Percentiles rank a stretch among this genome's conserved stretches.
Evolutionary conservation across 2,329 filamentous ascomycete species (phyloP).

Genomic region (Metarhizium robertsii): DNA sequence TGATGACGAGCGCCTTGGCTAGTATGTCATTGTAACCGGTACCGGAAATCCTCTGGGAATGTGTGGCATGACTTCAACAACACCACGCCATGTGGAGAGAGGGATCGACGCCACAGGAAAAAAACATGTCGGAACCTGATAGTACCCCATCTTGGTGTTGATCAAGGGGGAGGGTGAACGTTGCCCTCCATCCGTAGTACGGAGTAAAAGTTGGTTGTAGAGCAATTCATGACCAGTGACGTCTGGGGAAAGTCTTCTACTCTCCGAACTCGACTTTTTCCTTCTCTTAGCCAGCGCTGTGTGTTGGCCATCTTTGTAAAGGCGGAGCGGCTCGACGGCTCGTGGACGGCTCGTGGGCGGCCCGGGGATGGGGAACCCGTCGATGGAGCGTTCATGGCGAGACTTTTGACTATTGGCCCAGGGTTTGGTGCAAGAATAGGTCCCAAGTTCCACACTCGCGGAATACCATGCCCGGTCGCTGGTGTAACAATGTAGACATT

Average conservation of each 20-base stretch:
- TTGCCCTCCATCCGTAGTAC: neutral
- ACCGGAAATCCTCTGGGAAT: too few relatives aligned
- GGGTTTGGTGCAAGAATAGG: neutral
- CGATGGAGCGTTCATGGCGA: neutral
- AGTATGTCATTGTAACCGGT: too few relatives aligned
- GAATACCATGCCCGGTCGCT: too few relatives aligned
- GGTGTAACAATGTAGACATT: too few relatives aligned
- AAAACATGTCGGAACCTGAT: too few relatives aligned
- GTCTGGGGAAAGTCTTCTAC: neutral
- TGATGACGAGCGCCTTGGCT: too few relatives aligned
- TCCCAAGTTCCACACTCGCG: neutral
- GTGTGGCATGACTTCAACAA: too few relatives aligned
- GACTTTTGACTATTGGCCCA: neutral
- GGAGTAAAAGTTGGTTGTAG: neutral
- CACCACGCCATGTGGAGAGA: too few relatives aligned
- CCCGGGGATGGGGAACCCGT: neutral
- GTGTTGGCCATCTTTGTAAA: neutral
- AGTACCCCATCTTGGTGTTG: neutral
- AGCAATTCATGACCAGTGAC: neutral
- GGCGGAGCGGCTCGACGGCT: slow-evolving; percentile 3
- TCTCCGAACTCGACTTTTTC: neutral
- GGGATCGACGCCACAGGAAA: too few relatives aligned
- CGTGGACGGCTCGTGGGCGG: slow-evolving; percentile 1
- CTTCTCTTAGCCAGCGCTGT: neutral
- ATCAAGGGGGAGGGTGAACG: neutral